A percentile compares a stretch with the other conserved stretches of the same genome.
phyloP scores from a whole-genome alignment of 768 basidiomycete genomes.

The Leccinellum luteum region DNA sequence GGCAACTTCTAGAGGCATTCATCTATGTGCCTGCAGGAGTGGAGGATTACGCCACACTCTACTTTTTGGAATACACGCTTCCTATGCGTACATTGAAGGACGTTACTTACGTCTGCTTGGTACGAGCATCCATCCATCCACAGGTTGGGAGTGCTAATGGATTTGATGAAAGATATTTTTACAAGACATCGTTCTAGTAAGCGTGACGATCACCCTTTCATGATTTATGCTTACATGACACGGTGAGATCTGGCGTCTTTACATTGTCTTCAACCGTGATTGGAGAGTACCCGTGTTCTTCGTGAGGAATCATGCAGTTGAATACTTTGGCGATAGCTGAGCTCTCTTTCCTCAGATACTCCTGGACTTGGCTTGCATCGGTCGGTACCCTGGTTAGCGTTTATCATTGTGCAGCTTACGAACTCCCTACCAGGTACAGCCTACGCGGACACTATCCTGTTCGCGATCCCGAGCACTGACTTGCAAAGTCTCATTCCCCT shows the following conservation, averaged over 20 bases:
- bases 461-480: constrained; percentile 10
- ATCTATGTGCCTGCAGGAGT: constrained; percentile 9
- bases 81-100: constrained; percentile 16
- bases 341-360: constrained; percentile 12
- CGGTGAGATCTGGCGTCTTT: constrained; percentile 22
- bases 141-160: not conserved
- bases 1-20: constrained; percentile 16
- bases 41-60: constrained; percentile 8
- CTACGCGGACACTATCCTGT: constrained; percentile 9
- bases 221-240: not conserved
- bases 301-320: constrained; percentile 4
- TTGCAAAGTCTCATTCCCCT: constrained; percentile 6
- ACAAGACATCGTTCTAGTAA: constrained; percentile 17
- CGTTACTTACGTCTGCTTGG: constrained; percentile 14
- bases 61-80: constrained; percentile 9
- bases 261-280: constrained; percentile 19
- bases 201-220: not conserved
- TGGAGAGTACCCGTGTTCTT: constrained; percentile 20
- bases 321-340: not conserved
- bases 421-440: constrained; percentile 4
- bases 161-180: constrained; percentile 8
- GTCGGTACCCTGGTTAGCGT: constrained; percentile 5
- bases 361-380: constrained; percentile 17
- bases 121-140: not conserved
- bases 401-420: not conserved